Evolutionary conservation across 257 asterid genomes (phyloP).

Genomic region (Apocynum venetum): DNA sequence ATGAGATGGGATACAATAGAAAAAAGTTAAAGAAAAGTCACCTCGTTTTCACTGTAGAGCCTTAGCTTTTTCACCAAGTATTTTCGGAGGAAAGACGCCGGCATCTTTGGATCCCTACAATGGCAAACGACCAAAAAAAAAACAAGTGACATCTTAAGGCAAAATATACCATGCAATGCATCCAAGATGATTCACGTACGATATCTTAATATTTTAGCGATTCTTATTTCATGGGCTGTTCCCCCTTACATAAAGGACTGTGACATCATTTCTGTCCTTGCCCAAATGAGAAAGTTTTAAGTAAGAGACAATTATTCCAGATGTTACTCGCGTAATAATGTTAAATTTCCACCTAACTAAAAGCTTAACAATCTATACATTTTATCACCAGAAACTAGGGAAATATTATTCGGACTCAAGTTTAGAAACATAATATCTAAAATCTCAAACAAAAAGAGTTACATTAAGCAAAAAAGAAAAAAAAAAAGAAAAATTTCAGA

Average conservation of each 20-base stretch:
- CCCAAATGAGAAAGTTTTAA: no score
- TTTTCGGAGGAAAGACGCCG: slow-evolving; percentile 11
- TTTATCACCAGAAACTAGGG: background rate
- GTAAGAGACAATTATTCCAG: no score
- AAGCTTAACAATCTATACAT: no score
- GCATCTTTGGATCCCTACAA: slow-evolving; percentile 19
- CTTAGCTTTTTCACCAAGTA: slow-evolving; percentile 22
- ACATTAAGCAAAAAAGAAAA: background rate
- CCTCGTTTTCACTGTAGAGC: slow-evolving; percentile 24
- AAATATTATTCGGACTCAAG: background rate
- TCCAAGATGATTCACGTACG: background rate
- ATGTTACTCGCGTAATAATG: no score
- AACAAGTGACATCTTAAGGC: background rate
- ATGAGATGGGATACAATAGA: background rate
- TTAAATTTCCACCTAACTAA: no score
- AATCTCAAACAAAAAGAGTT: background rate
- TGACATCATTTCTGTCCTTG: no score
- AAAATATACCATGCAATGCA: background rate
- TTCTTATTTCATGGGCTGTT: no score
- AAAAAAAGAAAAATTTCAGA: no score
- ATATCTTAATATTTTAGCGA: background rate
- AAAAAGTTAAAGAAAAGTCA: background rate
- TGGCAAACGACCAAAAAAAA: background rate
- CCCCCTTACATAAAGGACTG: no score
- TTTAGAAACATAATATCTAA: background rate